phyloP scores from a whole-genome alignment of 495 filamentous ascomycete species.

The Cercophora sp. region DNA sequence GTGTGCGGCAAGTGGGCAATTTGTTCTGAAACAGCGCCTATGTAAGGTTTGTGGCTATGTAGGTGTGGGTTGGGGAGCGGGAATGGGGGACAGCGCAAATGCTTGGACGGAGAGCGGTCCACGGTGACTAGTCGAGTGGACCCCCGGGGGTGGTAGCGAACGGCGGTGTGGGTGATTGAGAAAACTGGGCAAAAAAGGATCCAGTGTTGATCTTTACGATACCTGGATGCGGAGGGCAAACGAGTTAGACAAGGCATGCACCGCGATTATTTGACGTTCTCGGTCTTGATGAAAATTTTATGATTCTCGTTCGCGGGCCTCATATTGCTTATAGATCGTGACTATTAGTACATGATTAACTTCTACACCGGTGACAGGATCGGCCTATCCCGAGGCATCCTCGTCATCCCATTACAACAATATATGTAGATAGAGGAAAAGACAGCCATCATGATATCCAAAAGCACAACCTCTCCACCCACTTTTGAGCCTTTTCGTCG shows the following conservation, averaged over 20 bases:
- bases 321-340: too few relatives aligned
- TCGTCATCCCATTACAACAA: too few relatives aligned
- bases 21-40: conserved; percentile 22
- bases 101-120: too few relatives aligned
- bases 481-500: background rate
- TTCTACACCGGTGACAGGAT: background rate
- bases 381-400: too few relatives aligned
- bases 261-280: too few relatives aligned
- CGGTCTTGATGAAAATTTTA: too few relatives aligned
- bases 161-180: background rate
- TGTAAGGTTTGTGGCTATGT: conserved; percentile 13
- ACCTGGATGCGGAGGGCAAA: background rate
- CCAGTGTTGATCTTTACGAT: background rate
- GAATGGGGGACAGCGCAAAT: conserved; percentile 1
- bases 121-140: too few relatives aligned
- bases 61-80: conserved; percentile 5
- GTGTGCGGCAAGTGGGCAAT: conserved; percentile 13
- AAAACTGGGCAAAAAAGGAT: background rate
- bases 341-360: conserved; percentile 17
- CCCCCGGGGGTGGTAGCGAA: background rate
- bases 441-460: background rate
- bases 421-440: too few relatives aligned
- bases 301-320: too few relatives aligned
- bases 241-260: background rate
- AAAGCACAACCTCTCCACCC: background rate